phyloP scores from a whole-genome alignment of 371 early-diverging fungal species.

The Actinomortierella wolfii region DNA sequence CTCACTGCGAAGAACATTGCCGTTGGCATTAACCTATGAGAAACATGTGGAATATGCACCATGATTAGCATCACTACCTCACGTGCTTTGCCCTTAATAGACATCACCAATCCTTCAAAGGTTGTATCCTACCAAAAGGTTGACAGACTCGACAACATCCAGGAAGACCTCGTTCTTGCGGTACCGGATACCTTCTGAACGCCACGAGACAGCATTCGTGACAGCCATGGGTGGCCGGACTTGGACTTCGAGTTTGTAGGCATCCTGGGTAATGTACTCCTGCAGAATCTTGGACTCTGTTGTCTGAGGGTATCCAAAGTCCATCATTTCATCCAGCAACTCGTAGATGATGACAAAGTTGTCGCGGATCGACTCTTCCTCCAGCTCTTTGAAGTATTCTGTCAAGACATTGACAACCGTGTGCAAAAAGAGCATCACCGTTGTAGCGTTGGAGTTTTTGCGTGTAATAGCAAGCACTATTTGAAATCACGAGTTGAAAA shows the following conservation, averaged over 20 bases:
- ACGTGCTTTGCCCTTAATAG: too few relatives aligned
- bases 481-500: background rate
- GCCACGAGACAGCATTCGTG: slow-evolving; percentile 98
- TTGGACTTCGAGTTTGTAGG: slow-evolving; percentile 89
- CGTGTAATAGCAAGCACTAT: slow-evolving; percentile 94
- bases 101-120: too few relatives aligned
- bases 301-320: slow-evolving; percentile 98
- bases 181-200: slow-evolving; percentile 96
- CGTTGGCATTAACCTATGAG: slow-evolving; percentile 80
- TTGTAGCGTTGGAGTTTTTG: slow-evolving; percentile 96
- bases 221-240: slow-evolving; percentile 96
- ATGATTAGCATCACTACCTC: background rate
- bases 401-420: slow-evolving; percentile 91
- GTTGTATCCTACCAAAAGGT: slow-evolving; percentile 75
- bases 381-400: slow-evolving; percentile 97
- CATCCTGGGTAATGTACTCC: slow-evolving; percentile 98
- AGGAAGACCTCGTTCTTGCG: slow-evolving; percentile 98
- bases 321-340: slow-evolving; percentile 99
- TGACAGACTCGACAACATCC: slow-evolving; percentile 97
- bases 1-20: slow-evolving; percentile 95
- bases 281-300: slow-evolving; percentile 97
- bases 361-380: slow-evolving; percentile 96
- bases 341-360: slow-evolving; percentile 98
- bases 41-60: background rate
- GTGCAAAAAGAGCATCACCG: slow-evolving; percentile 93